Percentiles rank a stretch among this genome's conserved stretches.
These are phyloP conservation scores for Diplocarpon rosae DNA, from an alignment of 2,329 filamentous ascomycete genomes.

Conservation along the genomic window DNA sequence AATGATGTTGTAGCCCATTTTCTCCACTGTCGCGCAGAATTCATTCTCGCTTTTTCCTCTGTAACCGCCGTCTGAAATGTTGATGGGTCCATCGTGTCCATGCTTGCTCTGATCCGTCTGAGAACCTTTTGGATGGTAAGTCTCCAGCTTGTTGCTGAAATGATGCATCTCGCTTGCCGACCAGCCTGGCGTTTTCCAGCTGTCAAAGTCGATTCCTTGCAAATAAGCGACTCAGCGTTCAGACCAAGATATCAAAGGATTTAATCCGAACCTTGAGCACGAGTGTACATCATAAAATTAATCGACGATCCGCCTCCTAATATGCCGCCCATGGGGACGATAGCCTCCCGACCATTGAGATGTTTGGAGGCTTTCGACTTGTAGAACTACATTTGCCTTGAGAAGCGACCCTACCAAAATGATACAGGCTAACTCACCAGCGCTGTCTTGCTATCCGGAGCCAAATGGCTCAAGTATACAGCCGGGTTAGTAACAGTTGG, in stretches of 20 bases:
- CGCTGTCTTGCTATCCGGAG: slow-evolving; percentile 37
- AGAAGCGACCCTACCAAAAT: background rate
- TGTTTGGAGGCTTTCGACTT: slow-evolving; percentile 35
- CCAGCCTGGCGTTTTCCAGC: slow-evolving; percentile 43
- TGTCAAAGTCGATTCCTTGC: slow-evolving; percentile 27
- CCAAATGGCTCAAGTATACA: slow-evolving; percentile 37
- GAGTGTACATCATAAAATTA: slow-evolving; percentile 45
- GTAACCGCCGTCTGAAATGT: slow-evolving; percentile 41
- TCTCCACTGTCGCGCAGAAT: slow-evolving; percentile 37
- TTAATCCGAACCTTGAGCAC: slow-evolving; percentile 34
- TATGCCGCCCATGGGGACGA: slow-evolving; percentile 34
- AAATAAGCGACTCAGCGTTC: background rate
- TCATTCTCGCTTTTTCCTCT: slow-evolving; percentile 33
- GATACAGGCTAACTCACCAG: slow-evolving; percentile 15
- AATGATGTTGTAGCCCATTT: slow-evolving; percentile 40
- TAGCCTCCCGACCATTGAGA: slow-evolving; percentile 34
- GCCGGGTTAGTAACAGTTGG: slow-evolving; percentile 40
- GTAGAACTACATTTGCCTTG: slow-evolving; percentile 34
- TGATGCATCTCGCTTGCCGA: slow-evolving; percentile 39
- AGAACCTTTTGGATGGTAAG: slow-evolving; percentile 30
- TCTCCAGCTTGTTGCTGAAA: slow-evolving; percentile 46
- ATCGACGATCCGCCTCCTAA: slow-evolving; percentile 53
- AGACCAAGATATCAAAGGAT: background rate
- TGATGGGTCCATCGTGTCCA: slow-evolving; percentile 43
- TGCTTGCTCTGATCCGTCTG: slow-evolving; percentile 31